Percentiles rank a stretch among this genome's conserved stretches.
These are phyloP conservation scores for Suhomyces faveliae DNA, from an alignment of 805 yeast species.

Conservation along the genomic window DNA sequence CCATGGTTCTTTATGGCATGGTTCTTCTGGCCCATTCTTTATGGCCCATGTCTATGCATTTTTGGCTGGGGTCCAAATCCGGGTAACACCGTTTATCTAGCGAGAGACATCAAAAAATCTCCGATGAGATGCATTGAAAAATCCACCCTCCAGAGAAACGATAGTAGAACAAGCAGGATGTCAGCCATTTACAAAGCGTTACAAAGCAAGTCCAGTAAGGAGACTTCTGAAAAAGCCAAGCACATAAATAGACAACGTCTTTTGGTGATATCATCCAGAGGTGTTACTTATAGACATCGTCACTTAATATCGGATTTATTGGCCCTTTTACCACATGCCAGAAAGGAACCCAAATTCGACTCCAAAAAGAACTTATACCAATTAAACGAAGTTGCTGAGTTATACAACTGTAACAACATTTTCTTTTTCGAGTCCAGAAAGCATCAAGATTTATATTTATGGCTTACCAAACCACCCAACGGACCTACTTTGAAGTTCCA, in stretches of 20 bases:
- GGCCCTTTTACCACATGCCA: slow-evolving; percentile 83
- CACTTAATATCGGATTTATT: slow-evolving; percentile 83
- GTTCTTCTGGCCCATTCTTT: no score
- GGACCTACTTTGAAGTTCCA: slow-evolving; percentile 96
- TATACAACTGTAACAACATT: slow-evolving; percentile 94
- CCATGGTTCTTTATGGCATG: no score
- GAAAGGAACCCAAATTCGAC: slow-evolving; percentile 95
- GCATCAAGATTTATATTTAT: slow-evolving; percentile 90
- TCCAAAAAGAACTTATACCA: slow-evolving; percentile 85
- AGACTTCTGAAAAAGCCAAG: slow-evolving; percentile 46
- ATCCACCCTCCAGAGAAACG: not conserved
- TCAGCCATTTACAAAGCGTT: slow-evolving; percentile 48
- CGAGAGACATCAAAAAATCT: not conserved
- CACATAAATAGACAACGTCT: slow-evolving; percentile 87
- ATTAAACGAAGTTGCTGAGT: slow-evolving; percentile 92
- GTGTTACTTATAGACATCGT: slow-evolving; percentile 93
- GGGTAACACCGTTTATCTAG: slow-evolving; percentile 4
- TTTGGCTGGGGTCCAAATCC: not conserved
- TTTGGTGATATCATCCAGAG: slow-evolving; percentile 87
- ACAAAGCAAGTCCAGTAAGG: slow-evolving; percentile 47
- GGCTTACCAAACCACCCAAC: slow-evolving; percentile 96
- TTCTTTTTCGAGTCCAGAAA: slow-evolving; percentile 94
- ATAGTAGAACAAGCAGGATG: slow-evolving; percentile 20
- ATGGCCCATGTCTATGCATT: no score
- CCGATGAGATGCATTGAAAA: slow-evolving; percentile 8